Base-by-base conservation (phyloP, 805 yeast genomes). In the Phaffomyces thermotolerans region DNA sequence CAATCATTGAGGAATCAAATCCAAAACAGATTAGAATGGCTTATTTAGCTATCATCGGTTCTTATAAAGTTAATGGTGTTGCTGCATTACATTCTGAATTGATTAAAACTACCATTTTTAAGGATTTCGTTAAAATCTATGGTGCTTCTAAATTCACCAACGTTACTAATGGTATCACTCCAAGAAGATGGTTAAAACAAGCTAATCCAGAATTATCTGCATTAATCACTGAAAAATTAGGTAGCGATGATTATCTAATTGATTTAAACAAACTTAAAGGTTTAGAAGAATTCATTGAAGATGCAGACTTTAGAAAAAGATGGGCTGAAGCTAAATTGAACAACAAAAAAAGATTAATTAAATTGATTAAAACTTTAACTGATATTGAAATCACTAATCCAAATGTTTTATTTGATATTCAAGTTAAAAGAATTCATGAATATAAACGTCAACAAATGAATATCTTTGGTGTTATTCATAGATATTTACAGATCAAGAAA, bases 401-500 rank as follows among this genome's bases (percentile, higher is more conserved):
- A 59, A 67, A 78, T 43, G 88, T 84, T 29, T 65, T 89, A 62
- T 90, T 89, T 63, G 97, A 89, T 59, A 77, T 89, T 52, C 97
- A 89, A 66, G 96, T 90, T 38, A 89, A 89, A 68, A 80, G 97
- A 67, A 89, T 89, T 53, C 97, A 89, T 65, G 97, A 89, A 68
- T 89, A 89, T 68, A 89, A 89, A 72, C 83, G 97, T 64, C 97
- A 89, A 68, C 97, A 90, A 67, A 65, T 89, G 69, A 89, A 89
- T 64, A 83, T 90, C 47, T 86, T 90, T 62, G 95, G 96, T 50
- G 86, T 85, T 23, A 86, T 90, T 57, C 72, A 82, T 71, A 73
- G 96, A 56, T 89, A 90, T 63, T 66, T 90, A 49, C 72, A 75
- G 51, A 81, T 89, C 64, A 88, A 88, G 68, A 69, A 75, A 38